Evolutionary conservation across 192 early-diverging fungal genomes (phyloP).

Genomic region (Backusella luteola): DNA sequence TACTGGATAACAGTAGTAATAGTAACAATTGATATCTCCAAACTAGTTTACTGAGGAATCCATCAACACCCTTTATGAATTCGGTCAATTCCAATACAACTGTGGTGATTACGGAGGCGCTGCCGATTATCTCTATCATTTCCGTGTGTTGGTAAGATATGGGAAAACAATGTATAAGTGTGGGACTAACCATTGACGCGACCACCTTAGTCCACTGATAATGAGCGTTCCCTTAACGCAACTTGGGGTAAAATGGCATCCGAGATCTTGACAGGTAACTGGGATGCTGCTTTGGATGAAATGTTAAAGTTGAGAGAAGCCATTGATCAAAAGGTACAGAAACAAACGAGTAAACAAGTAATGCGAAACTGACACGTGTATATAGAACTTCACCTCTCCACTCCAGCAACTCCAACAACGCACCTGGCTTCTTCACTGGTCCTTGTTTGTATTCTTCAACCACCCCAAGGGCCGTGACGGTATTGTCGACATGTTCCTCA

Average conservation of each 20-base stretch:
- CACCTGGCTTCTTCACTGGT: conserved; percentile 95
- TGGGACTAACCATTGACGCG: not conserved
- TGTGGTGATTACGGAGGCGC: conserved; percentile 90
- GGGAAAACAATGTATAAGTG: not conserved
- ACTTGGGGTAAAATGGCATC: conserved; percentile 97
- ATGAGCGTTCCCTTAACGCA: conserved; percentile 79
- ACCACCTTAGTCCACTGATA: conserved; percentile 74
- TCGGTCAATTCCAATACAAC: conserved; percentile 89
- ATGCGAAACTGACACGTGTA: not conserved
- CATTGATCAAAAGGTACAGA: conserved; percentile 75
- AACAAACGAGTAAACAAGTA: not conserved
- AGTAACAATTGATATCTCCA: not conserved
- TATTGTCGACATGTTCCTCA: conserved; percentile 91
- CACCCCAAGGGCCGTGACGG: conserved; percentile 95
- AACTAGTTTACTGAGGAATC: conserved; percentile 81
- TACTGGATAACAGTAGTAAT: too few species aligned
- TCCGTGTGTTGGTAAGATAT: conserved; percentile 77
- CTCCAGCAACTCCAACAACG: conserved; percentile 91
- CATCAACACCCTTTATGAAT: conserved; percentile 83
- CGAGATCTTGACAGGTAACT: conserved; percentile 92
- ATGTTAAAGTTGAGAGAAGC: conserved; percentile 82
- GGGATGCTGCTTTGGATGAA: conserved; percentile 91
- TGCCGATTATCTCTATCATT: conserved; percentile 94
- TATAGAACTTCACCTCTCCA: conserved; percentile 65
- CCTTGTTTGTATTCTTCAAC: conserved; percentile 98